Evolutionary conservation across 768 basidiomycete species (phyloP).

Genomic region (Zangia roseola): DNA sequence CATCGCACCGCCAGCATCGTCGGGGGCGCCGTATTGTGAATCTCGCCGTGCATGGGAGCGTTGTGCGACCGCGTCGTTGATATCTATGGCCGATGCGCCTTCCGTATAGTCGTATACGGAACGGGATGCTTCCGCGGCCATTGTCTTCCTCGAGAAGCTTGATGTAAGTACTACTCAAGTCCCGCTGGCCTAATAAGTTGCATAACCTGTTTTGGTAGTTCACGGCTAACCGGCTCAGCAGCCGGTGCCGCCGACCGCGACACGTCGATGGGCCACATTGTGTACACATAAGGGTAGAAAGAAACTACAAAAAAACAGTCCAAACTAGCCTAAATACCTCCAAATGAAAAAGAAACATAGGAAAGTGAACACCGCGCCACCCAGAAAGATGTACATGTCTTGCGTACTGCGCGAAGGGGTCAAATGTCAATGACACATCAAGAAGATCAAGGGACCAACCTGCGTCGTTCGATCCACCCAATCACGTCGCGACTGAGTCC

Average conservation of each 20-base stretch:
- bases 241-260: not conserved
- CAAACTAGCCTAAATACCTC: constrained; percentile 71
- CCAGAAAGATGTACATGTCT: constrained; percentile 92
- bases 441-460: constrained; percentile 43
- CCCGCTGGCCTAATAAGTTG: too few relatives aligned
- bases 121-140: constrained; percentile 16
- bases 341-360: constrained; percentile 93
- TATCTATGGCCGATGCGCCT: constrained; percentile 77
- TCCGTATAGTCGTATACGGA: constrained; percentile 73
- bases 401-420: constrained; percentile 62
- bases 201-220: constrained; percentile 15
- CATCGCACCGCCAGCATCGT: constrained; percentile 62
- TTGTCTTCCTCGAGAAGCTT: constrained; percentile 2
- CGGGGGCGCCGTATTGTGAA: constrained; percentile 55
- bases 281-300: not conserved
- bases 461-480: constrained; percentile 94
- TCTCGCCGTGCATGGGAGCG: constrained; percentile 56
- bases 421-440: constrained; percentile 2
- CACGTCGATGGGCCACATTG: constrained; percentile 2
- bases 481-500: constrained; percentile 94
- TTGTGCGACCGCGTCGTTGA: constrained; percentile 56
- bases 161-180: too few relatives aligned
- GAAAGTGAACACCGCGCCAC: constrained; percentile 83
- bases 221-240: not conserved
- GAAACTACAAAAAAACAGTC: constrained; percentile 1